Evolutionary conservation across 257 asterid species (phyloP).

Genomic region (Jacaranda copaia): DNA sequence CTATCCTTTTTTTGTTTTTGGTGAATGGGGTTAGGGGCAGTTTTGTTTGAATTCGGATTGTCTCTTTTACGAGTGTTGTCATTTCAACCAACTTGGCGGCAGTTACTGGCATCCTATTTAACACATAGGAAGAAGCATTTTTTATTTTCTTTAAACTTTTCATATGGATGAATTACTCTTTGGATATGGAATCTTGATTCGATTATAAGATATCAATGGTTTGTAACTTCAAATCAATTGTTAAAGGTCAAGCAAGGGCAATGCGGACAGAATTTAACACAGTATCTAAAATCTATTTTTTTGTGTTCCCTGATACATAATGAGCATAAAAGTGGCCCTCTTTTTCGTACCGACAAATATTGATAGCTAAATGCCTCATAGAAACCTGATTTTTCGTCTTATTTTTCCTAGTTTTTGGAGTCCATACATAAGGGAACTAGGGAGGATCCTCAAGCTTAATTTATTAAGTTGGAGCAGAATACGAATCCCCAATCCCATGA

Average conservation of each 20-base stretch:
- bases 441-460: neutral
- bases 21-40: no score
- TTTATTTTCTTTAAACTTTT: neutral
- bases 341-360: neutral
- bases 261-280: neutral
- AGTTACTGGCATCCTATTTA: no score
- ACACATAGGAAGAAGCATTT: no score
- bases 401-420: neutral
- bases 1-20: no score
- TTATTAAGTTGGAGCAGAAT: no score
- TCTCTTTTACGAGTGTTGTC: no score
- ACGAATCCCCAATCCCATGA: no score
- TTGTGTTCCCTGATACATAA: neutral
- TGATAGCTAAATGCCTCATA: neutral
- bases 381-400: neutral
- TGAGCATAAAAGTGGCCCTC: neutral
- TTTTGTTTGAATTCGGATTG: no score
- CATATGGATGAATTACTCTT: neutral
- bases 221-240: neutral
- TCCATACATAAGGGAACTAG: neutral
- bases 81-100: no score
- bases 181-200: neutral
- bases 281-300: neutral
- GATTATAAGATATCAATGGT: neutral
- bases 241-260: neutral